Evolutionary conservation across 768 basidiomycete species (phyloP), one percentile per base, ranked within the genome.

Genomic region (Russula emetica): DNA sequence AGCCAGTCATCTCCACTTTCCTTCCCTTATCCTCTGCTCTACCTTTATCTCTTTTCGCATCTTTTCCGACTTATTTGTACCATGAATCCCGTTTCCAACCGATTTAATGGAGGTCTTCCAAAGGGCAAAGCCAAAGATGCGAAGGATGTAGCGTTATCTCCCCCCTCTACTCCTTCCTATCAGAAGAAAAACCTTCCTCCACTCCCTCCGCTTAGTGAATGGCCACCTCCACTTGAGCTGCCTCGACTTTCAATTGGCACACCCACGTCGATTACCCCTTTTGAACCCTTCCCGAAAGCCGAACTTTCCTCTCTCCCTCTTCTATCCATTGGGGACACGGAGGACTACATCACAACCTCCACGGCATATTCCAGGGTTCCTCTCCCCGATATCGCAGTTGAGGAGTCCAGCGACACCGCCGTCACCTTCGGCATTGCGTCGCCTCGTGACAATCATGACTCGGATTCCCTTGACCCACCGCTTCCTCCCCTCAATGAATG

Each of bases 81-180:
- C 74, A 93, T 93, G 90, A 92, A 91, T 80, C 90, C 90, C 49
- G 86, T 91, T 70, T 83, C 92, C 75, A 82, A 82, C 72, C 83
- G 88, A 71, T 77, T 92, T 69, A 89, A 90, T 72, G 75, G 85
- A 70, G 81, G 78, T 63, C 81, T 78, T 69, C 74, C 79, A 71
- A 88, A 84, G 75, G 83, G 86, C 70, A 88, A 83, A 76, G 83
- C 78, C 71, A 83, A 83, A 38, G 77, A 71, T 61, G 73, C 78
- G 44, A 76, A 69, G 65, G 77, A 77, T 8, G 69, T 66, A 9
- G 71, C 72, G 34, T 69, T 72, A 44, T 56, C 32, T 20, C 22
- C 59, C 51, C 32, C 47, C n/a, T 7, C 54, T 30, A 70, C 72
- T 2, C 67, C 72, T 44, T 70, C 56, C 32, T 60, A 56, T 36